A percentile compares a stretch with the other conserved stretches of the same genome.
These are phyloP conservation scores for Beta corolliflora DNA, from an alignment of 179 eudicot genomes.

Conservation along the genomic window DNA sequence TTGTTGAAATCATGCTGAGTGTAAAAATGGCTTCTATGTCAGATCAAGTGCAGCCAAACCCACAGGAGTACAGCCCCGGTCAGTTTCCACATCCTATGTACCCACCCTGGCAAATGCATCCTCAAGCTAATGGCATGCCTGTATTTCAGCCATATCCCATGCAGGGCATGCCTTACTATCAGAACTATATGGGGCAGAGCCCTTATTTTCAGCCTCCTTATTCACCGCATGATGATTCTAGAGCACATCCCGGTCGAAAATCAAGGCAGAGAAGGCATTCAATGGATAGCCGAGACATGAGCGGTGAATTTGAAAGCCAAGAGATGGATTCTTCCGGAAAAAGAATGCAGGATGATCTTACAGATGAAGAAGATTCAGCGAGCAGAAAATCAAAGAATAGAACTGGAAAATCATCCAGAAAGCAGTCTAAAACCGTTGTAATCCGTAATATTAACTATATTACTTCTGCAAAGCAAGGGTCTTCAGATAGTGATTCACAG, in stretches of 20 bases:
- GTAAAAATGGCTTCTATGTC: not conserved
- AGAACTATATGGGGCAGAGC: constrained; percentile 53
- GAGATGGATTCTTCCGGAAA: constrained; percentile 38
- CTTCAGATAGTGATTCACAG: constrained; percentile 49
- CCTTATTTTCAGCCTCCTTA: constrained; percentile 62
- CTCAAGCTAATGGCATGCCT: constrained; percentile 68
- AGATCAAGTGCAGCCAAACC: constrained; percentile 46
- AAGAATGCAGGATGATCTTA: constrained; percentile 30
- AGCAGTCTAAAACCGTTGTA: constrained; percentile 66
- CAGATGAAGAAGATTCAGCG: constrained; percentile 45
- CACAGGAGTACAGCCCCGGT: constrained; percentile 57
- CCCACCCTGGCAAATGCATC: constrained; percentile 79
- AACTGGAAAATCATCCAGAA: constrained; percentile 54
- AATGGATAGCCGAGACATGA: constrained; percentile 51
- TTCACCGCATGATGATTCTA: constrained; percentile 56
- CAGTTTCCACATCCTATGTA: constrained; percentile 70
- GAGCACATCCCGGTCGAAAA: constrained; percentile 37
- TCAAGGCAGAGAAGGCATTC: constrained; percentile 58
- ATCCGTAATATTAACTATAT: constrained; percentile 86
- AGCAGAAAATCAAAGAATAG: constrained; percentile 41
- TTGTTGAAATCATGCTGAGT: too few relatives aligned
- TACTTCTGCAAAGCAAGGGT: constrained; percentile 52
- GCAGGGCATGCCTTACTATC: constrained; percentile 89
- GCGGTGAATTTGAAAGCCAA: constrained; percentile 46
- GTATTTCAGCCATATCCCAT: constrained; percentile 73